Base-by-base conservation (phyloP, 768 basidiomycete species). In the Hysterangium stoloniferum region DNA sequence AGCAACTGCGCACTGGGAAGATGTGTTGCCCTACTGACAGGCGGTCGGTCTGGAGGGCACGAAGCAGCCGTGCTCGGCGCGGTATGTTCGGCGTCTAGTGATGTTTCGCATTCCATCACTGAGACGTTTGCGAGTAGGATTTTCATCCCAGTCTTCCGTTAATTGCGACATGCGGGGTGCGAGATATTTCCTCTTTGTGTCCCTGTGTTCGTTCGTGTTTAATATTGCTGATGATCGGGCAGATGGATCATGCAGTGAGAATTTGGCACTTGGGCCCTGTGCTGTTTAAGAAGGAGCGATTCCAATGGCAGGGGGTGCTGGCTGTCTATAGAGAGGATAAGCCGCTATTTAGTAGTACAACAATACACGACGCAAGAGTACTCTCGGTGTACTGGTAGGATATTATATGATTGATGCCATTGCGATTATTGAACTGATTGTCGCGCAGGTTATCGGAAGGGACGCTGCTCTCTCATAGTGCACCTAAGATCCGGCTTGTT, bases 141-240 rank as follows among this genome's bases (percentile, higher is more conserved):
- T 90, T 89, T 64, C 84, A 89, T 61, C 72, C 77, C 0, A 64
- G 65, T 8, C 64, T 74, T 45, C 83, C 84, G 4, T 56, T 89
- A 13, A 71, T 90, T 45, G 86, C 85, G 8, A 90, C 87, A 13
- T 83, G 85, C 58, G 86, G 86, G 19, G 86, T 88, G 62, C 53
- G 80, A n/a, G n/a, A n/a, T n/a, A n/a, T n/a, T n/a, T n/a, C n/a
- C n/a, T n/a, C n/a, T n/a, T n/a, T n/a, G n/a, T n/a, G n/a, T n/a
- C n/a, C n/a, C n/a, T n/a, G 67, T 5, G 11, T 24, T 9, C 45
- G 24, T 36, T 20, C n/a, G n/a, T n/a, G n/a, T n/a, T 37, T 7
- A 27, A 43, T 11, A 25, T 55, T 46, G 57, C 52, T 47, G 3
- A 33, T 20, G 3, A 13, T 52, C 22, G 29, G 50, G 12, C 47